A percentile compares a stretch with the other conserved stretches of the same genome.
Evolutionary conservation across 2,329 filamentous ascomycete species (phyloP).

Genomic region (Harringtonia aguacate): DNA sequence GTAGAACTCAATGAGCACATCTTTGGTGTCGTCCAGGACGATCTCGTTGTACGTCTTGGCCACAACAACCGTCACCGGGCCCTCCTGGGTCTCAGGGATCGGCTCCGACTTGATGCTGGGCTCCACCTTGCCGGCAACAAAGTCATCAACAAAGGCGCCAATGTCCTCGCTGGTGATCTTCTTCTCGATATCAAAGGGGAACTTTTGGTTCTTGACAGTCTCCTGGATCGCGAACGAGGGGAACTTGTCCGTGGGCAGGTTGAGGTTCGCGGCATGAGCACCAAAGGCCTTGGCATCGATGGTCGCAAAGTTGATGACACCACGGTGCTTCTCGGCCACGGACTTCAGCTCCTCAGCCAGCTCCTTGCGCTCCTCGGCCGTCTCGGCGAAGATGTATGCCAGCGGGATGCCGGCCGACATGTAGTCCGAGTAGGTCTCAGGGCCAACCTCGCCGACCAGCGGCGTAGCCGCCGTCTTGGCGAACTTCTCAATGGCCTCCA

Average conservation of each 20-base stretch:
- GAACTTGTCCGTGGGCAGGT: slow-evolving; percentile 92
- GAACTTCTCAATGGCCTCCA: slow-evolving; percentile 70
- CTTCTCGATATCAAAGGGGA: slow-evolving; percentile 78
- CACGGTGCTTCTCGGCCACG: slow-evolving; percentile 84
- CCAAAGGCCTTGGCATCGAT: slow-evolving; percentile 93
- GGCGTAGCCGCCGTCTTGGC: slow-evolving; percentile 78
- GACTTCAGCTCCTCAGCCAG: slow-evolving; percentile 71
- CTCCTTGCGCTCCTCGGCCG: slow-evolving; percentile 73
- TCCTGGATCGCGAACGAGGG: slow-evolving; percentile 97
- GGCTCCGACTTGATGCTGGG: slow-evolving; percentile 98
- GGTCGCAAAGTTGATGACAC: slow-evolving; percentile 93
- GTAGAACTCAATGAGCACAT: slow-evolving; percentile 97
- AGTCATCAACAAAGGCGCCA: slow-evolving; percentile 75
- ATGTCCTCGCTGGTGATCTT: slow-evolving; percentile 64
- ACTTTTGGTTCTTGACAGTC: slow-evolving; percentile 91
- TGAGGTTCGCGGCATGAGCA: slow-evolving; percentile 91
- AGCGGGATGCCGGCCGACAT: slow-evolving; percentile 88
- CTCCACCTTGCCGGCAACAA: slow-evolving; percentile 76
- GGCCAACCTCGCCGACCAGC: slow-evolving; percentile 89
- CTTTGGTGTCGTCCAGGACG: slow-evolving; percentile 89
- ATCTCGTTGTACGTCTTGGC: slow-evolving; percentile 89
- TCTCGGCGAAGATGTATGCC: slow-evolving; percentile 96
- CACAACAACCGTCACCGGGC: slow-evolving; percentile 77
- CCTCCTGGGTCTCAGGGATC: slow-evolving; percentile 86
- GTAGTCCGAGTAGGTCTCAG: slow-evolving; percentile 92